A percentile compares a stretch with the other conserved stretches of the same genome.
Evolutionary conservation across 2,329 filamentous ascomycete species (phyloP).

Genomic region (Aschersonia sp.): DNA sequence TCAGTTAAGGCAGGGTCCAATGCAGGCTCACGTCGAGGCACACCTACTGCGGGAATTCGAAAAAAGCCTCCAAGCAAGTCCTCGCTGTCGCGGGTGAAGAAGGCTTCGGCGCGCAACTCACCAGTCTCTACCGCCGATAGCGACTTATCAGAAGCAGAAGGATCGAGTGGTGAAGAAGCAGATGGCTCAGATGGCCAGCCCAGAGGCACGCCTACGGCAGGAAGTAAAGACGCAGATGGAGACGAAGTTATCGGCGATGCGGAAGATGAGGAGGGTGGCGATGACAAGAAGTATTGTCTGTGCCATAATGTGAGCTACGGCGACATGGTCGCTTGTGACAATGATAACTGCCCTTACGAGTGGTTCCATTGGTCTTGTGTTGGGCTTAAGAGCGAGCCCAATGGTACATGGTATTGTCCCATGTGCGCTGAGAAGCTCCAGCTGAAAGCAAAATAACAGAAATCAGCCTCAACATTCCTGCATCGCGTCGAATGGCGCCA

Average conservation of each 20-base stretch:
- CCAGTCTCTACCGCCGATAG: conserved; percentile 50
- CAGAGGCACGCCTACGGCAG: conserved; percentile 16
- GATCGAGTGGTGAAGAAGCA: conserved; percentile 37
- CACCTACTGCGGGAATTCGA: conserved; percentile 25
- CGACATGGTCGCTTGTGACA: conserved; percentile 83
- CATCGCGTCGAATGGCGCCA: too few species aligned
- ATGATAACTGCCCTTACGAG: conserved; percentile 65
- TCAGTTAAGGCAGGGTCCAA: conserved; percentile 27
- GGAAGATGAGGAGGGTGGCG: conserved; percentile 56
- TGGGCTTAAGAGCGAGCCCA: conserved; percentile 52
- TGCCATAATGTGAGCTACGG: conserved; percentile 76
- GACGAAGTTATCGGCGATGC: conserved; percentile 41
- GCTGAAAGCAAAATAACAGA: conserved; percentile 20
- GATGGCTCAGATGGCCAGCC: conserved; percentile 21
- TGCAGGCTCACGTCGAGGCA: conserved; percentile 31
- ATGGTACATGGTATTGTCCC: conserved; percentile 55
- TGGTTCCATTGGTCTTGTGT: conserved; percentile 81
- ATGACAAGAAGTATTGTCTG: conserved; percentile 70
- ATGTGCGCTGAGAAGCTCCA: conserved; percentile 40
- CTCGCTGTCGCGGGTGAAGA: conserved; percentile 48
- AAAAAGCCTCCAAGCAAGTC: conserved; percentile 43
- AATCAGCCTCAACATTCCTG: neutral
- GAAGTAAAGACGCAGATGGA: conserved; percentile 25
- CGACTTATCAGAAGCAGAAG: conserved; percentile 50
- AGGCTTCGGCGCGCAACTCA: conserved; percentile 41